phyloP scores from a whole-genome alignment of 176 grass and related monocot species.

The Echinochloa phyllopogon region DNA sequence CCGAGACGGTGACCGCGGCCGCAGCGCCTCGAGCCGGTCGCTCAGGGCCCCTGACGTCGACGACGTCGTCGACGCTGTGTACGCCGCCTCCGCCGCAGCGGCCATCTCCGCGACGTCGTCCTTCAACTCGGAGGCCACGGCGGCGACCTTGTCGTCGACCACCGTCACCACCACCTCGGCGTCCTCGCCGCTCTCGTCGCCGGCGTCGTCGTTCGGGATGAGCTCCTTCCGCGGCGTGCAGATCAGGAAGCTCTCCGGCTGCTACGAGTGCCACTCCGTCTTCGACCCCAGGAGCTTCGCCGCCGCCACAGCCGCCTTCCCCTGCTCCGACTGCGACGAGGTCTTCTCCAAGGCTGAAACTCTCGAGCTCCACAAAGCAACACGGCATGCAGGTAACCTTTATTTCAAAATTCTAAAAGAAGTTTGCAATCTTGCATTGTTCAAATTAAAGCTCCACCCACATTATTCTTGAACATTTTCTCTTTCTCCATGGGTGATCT shows the following conservation, averaged over 20 bases:
- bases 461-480: neutral
- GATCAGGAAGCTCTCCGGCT: slow-evolving; percentile 77
- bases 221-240: slow-evolving; percentile 63
- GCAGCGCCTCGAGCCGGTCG: slow-evolving; percentile 42
- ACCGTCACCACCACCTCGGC: slow-evolving; percentile 39
- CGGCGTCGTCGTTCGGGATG: slow-evolving; percentile 48
- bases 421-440: neutral
- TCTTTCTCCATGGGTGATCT: neutral
- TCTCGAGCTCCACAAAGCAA: slow-evolving; percentile 70
- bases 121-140: slow-evolving; percentile 71
- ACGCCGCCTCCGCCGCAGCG: slow-evolving; percentile 31
- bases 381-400: slow-evolving; percentile 69
- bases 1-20: neutral
- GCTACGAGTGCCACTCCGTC: slow-evolving; percentile 68
- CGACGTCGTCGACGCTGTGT: neutral
- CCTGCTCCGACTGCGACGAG: slow-evolving; percentile 72
- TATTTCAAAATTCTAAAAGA: neutral
- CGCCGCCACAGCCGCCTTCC: slow-evolving; percentile 45
- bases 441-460: neutral
- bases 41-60: slow-evolving; percentile 21
- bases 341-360: slow-evolving; percentile 70
- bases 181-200: slow-evolving; percentile 43
- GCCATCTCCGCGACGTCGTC: slow-evolving; percentile 71
- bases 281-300: slow-evolving; percentile 54
- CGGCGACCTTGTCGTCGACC: neutral